Base-by-base conservation (phyloP, 108 stramenopile genomes). In the Pseudonitzschia multistriata region DNA sequence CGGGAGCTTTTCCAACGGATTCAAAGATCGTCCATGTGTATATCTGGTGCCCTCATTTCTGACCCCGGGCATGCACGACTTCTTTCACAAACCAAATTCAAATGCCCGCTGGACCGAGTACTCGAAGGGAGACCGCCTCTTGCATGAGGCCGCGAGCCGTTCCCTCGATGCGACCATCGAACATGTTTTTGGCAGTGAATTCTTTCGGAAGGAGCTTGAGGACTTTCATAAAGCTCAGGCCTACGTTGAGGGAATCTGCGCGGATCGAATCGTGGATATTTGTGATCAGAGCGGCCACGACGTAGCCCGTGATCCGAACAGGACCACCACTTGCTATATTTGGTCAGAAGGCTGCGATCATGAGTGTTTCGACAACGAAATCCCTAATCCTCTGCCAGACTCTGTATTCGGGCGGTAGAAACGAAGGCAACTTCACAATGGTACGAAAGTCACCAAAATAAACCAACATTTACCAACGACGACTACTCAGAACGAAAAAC, bases 141-240 rank as follows among this genome's bases (percentile, higher is more conserved):
- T 86, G 6, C 71, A 83, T 49, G 8, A 72, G 3, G 80, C 82
- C 35, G 85, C 67, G 33, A 81, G 79, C 45, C 19, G 31, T 33
- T 75, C 73, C 53, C 54, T 86, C 30, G 85, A 86, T 49, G 33
- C 45, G 39, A 86, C 85, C 25, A 86, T 86, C 62, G 78, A 81
- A 33, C 10, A 59, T 4, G 33, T 25, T 3, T 63, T 86, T 60
- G 85, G 82, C 22, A 53, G 74, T 14, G 55, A 66, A 30, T 22
- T 42, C 30, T 70, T 86, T 31, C 48, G 79, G 24, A 5, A 29
- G 10, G 45, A 42, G 21, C 22, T 64, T 7, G 15, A 27, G 5
- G 35, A 66, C 42, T 64, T 64, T 24, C 27, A 45, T 24, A 45
- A 29, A 5, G 62, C 62, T 14, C 62, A 42, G 21, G 40, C 37